Base-by-base conservation (phyloP, 2,329 filamentous ascomycete genomes). In the Hymenoscyphus fraxineus region DNA sequence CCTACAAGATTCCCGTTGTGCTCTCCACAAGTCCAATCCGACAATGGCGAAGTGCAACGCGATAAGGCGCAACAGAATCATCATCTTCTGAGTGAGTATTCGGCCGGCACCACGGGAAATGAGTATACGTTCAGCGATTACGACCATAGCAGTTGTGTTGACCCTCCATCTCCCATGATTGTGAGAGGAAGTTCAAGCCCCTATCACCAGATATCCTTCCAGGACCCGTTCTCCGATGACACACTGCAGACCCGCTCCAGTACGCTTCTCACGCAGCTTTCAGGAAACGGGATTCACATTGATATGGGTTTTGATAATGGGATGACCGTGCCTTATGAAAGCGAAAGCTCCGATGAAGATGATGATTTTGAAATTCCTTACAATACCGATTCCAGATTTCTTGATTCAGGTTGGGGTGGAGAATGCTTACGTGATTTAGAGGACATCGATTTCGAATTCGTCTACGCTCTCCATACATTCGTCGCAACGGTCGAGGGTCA, bases 371-470 rank as follows among this genome's bases (percentile, higher is more conserved):
- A 74, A 78, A 82, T 77, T 78, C 79, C 71, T 69, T 74, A 70
- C 67, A 72, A 74, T 78, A 76, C 82, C 76, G 82, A 90, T 74
- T 75, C 83, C 65, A 82, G 82, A 78, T 90, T 86, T 77, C 78
- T 90, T 82, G 87, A 91, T 76, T 87, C 85, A 71, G 88, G 87
- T 65, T 93, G 88, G 88, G 87, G 83, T 77, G 84, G 84, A 80
- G 85, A 91, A 81, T 89, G 88, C 92, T 97, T 93, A 97, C 90
- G 86, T 84, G 84, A 89, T 78, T 78, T 82, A 98, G 95, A 99
- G 85, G 95, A 99, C 75, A 99, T 99, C 79, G 95, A 99, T 83
- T 98, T 99, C 81, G 94, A 98, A 77, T 98, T 98, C 79, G 95
- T 99, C 66, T 99, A 99, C 80, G 95, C 95, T 35, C 83, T 99